Percentiles rank a stretch among this genome's conserved stretches.
Evolutionary conservation across 768 basidiomycete genomes (phyloP).

Genomic region (Zangia roseola): DNA sequence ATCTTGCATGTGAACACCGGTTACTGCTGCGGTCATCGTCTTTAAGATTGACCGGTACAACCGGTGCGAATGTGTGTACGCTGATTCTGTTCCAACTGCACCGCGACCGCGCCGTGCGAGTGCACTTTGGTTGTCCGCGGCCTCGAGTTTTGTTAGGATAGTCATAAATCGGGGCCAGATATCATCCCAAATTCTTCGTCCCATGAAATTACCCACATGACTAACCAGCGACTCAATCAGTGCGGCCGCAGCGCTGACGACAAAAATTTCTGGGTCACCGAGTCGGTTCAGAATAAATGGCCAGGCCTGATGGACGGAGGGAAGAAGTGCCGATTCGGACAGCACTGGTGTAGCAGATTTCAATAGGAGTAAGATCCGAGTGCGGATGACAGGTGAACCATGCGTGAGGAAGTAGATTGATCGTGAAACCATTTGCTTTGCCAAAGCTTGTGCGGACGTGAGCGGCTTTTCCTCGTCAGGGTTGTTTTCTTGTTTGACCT

Average conservation of each 20-base stretch:
- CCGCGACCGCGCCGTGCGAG: slow-evolving; percentile 54
- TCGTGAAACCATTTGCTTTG: slow-evolving; percentile 82
- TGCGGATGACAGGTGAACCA: slow-evolving; percentile 79
- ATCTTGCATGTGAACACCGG: slow-evolving; percentile 70
- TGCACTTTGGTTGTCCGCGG: slow-evolving; percentile 65
- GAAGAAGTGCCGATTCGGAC: slow-evolving; percentile 72
- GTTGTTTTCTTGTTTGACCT: slow-evolving; percentile 13
- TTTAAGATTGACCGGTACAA: slow-evolving; percentile 73
- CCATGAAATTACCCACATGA: slow-evolving; percentile 85
- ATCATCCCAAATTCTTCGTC: slow-evolving; percentile 82
- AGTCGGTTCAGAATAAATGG: slow-evolving; percentile 90
- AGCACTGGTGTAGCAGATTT: slow-evolving; percentile 71
- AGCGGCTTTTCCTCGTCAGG: slow-evolving; percentile 46
- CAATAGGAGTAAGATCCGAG: slow-evolving; percentile 76
- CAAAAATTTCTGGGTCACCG: slow-evolving; percentile 68
- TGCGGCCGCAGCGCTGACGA: slow-evolving; percentile 71
- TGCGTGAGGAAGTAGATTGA: slow-evolving; percentile 92
- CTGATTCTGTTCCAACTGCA: slow-evolving; percentile 60
- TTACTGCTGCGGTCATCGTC: slow-evolving; percentile 68
- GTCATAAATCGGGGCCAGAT: slow-evolving; percentile 82
- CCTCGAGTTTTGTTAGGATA: slow-evolving; percentile 59
- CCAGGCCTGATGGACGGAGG: slow-evolving; percentile 88
- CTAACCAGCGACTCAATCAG: slow-evolving; percentile 70
- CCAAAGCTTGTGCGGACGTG: slow-evolving; percentile 72
- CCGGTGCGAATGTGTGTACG: slow-evolving; percentile 80